Conservation (phyloP, 1,284 basidiomycete species). For the Sporisorium scitamineum region DNA sequence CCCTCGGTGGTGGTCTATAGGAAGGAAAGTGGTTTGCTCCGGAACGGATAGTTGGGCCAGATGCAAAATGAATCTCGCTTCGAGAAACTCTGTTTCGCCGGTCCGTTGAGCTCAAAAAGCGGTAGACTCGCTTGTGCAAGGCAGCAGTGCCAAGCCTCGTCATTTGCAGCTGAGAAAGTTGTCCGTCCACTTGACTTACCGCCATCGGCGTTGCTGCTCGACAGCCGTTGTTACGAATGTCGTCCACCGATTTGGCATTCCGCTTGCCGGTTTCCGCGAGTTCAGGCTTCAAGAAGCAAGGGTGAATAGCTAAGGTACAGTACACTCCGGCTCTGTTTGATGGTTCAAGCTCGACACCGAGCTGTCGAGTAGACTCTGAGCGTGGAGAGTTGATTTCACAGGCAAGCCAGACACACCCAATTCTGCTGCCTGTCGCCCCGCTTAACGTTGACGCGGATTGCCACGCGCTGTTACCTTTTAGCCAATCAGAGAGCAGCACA, state of each 20-base stretch:
- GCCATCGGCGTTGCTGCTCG: background rate
- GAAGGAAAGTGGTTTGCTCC: background rate
- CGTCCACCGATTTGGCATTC: background rate
- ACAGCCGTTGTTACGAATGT: background rate
- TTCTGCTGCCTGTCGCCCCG: too few species aligned
- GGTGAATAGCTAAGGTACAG: too few species aligned
- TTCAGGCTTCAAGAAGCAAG: too few species aligned
- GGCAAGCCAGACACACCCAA: too few species aligned
- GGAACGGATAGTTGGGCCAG: background rate
- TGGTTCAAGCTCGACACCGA: background rate
- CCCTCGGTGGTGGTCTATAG: background rate
- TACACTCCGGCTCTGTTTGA: too few species aligned
- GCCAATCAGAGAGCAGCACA: slow-evolving; percentile 25
- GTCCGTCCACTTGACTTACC: background rate
- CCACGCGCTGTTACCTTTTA: slow-evolving; percentile 4
- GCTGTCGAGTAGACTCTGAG: background rate
- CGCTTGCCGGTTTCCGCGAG: background rate
- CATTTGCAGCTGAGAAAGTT: background rate
- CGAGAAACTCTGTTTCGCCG: background rate
- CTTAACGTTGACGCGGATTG: background rate
- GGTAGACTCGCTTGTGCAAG: background rate
- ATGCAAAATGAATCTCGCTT: background rate
- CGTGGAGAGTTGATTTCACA: background rate
- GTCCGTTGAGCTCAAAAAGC: background rate
- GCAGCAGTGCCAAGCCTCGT: slow-evolving; percentile 1